These are phyloP conservation scores for Larix sibirica DNA, from an alignment of 83 land plant genomes.

Conservation along the genomic window DNA sequence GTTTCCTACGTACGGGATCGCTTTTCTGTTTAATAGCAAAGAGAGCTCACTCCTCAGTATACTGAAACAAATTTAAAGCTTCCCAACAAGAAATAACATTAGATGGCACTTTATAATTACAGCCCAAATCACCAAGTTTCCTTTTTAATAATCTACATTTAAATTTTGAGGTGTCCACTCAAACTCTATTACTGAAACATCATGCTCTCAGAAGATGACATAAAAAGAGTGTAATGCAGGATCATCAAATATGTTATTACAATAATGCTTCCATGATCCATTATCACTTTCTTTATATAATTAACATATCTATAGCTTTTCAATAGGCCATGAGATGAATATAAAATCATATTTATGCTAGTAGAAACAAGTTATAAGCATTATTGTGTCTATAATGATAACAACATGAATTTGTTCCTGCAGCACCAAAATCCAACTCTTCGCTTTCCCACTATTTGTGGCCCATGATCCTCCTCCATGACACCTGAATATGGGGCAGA, in stretches of 20 bases:
- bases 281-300: not conserved
- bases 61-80: not conserved
- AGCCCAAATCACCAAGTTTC: not conserved
- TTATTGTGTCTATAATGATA: no score
- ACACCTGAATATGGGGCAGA: not conserved
- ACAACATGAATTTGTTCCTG: not conserved
- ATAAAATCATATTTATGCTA: not conserved
- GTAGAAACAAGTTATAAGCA: not conserved
- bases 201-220: not conserved
- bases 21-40: slow-evolving; percentile 23
- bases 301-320: not conserved
- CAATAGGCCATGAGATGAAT: not conserved
- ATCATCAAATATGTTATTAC: no score
- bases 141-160: not conserved
- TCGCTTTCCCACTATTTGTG: not conserved
- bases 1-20: slow-evolving; percentile 31
- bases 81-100: not conserved
- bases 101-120: not conserved
- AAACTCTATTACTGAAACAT: not conserved
- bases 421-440: not conserved
- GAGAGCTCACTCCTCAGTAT: not conserved
- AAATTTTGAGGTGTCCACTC: no score
- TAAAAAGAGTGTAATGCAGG: not conserved
- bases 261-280: not conserved
- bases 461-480: not conserved